phyloP scores from a whole-genome alignment of 345 rosid species.

The Barbarea vulgaris region DNA sequence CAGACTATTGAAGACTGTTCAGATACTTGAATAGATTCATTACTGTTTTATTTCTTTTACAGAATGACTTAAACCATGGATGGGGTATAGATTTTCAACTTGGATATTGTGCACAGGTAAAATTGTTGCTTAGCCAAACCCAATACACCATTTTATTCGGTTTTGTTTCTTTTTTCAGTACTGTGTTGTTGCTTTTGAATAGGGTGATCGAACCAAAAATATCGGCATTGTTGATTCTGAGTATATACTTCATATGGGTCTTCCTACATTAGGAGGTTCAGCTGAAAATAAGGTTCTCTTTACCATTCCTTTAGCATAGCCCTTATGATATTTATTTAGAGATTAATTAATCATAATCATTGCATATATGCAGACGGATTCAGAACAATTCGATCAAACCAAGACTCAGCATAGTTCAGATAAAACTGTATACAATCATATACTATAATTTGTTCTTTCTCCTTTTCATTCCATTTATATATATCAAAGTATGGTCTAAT shows the following conservation, averaged over 20 bases:
- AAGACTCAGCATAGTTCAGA: constrained; percentile 25
- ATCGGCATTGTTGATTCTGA: constrained; percentile 82
- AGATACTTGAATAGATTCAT: not conserved
- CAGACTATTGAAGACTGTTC: not conserved
- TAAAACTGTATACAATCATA: constrained; percentile 39
- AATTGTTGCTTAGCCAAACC: not conserved
- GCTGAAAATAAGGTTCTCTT: constrained; percentile 40
- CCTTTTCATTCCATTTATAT: not conserved
- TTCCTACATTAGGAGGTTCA: constrained; percentile 70
- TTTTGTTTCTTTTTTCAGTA: not conserved
- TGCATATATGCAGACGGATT: constrained; percentile 34
- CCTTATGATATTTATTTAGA: not conserved
- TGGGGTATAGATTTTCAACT: constrained; percentile 85
- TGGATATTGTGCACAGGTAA: constrained; percentile 83
- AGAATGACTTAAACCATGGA: constrained; percentile 77
- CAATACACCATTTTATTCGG: not conserved
- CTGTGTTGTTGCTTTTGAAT: constrained; percentile 34
- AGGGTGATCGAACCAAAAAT: constrained; percentile 72
- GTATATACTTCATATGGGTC: constrained; percentile 63
- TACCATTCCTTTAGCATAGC: not conserved
- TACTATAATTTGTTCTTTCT: not conserved
- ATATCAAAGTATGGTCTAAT: not conserved
- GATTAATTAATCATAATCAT: constrained; percentile 4
- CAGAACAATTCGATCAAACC: constrained; percentile 23
- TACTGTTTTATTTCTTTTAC: constrained; percentile 5